A percentile compares a stretch with the other conserved stretches of the same genome.
phyloP scores from a whole-genome alignment of 1,284 basidiomycete genomes.

The Dichomitus squalens region DNA sequence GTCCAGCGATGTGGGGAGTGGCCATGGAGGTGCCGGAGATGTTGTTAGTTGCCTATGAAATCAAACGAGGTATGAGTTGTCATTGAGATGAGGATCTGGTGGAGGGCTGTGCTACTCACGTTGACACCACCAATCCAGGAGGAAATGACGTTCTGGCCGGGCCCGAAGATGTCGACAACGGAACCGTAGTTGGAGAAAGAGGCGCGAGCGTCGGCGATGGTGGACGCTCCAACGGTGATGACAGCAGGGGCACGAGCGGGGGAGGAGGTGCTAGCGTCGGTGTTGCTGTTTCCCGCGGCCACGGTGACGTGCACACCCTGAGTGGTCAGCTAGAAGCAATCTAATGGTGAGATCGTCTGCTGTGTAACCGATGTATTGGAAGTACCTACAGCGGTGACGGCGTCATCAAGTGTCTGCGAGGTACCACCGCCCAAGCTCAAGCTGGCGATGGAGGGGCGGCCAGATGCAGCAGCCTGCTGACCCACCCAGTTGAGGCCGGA shows the following conservation, averaged over 20 bases:
- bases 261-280: constrained; percentile 23
- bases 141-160: constrained; percentile 37
- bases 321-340: constrained; percentile 19
- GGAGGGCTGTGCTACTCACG: constrained; percentile 11
- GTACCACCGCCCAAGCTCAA: constrained; percentile 75
- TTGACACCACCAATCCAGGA: constrained; percentile 26
- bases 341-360: not conserved
- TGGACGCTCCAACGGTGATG: constrained; percentile 67
- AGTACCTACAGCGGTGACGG: constrained; percentile 43
- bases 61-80: not conserved
- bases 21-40: constrained; percentile 40
- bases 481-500: constrained; percentile 49
- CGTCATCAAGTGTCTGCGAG: constrained; percentile 63
- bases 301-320: constrained; percentile 36
- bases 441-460: constrained; percentile 68
- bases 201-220: constrained; percentile 48
- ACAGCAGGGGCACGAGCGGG: constrained; percentile 41
- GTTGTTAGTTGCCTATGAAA: constrained; percentile 27
- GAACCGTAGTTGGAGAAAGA: constrained; percentile 39
- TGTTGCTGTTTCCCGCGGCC: constrained; percentile 34
- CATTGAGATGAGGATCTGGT: not conserved
- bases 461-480: constrained; percentile 44
- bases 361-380: not conserved
- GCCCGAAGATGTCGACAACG: constrained; percentile 37
- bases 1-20: constrained; percentile 37